phyloP scores from a whole-genome alignment of 2,329 filamentous ascomycete genomes.

The Colletotrichum incanum region DNA sequence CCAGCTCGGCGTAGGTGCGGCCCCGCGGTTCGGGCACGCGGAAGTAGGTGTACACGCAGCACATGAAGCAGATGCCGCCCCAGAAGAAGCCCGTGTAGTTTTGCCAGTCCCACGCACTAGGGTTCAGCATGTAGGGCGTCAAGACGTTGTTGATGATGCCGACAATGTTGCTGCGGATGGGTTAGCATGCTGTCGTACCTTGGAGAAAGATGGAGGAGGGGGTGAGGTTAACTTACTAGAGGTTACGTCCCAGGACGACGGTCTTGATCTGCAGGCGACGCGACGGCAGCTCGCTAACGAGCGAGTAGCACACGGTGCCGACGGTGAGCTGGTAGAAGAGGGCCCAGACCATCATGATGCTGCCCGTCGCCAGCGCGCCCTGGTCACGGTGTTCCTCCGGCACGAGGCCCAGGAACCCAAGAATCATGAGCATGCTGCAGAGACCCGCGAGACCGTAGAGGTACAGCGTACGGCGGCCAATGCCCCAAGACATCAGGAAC shows the following conservation, averaged over 20 bases:
- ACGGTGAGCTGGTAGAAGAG: constrained; percentile 89
- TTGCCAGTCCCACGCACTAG: constrained; percentile 87
- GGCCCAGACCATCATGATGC: constrained; percentile 88
- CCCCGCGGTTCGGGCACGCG: constrained; percentile 85
- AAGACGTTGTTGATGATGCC: constrained; percentile 86
- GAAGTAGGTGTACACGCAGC: constrained; percentile 87
- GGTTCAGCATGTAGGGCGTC: constrained; percentile 95
- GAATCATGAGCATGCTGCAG: constrained; percentile 82
- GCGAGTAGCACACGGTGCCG: constrained; percentile 90
- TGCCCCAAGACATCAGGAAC: constrained; percentile 81
- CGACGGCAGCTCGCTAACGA: constrained; percentile 88
- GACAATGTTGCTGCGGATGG: constrained; percentile 76
- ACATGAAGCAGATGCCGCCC: constrained; percentile 85
- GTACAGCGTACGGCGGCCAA: constrained; percentile 84
- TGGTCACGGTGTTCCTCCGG: constrained; percentile 71
- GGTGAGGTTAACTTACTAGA: constrained; percentile 67
- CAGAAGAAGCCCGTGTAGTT: constrained; percentile 93
- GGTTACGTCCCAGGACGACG: constrained; percentile 85
- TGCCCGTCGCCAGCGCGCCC: constrained; percentile 83
- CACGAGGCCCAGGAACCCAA: constrained; percentile 87
- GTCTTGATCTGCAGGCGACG: constrained; percentile 92
- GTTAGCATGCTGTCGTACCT: constrained; percentile 2
- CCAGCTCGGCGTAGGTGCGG: constrained; percentile 88
- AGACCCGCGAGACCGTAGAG: constrained; percentile 82
- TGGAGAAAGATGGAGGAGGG: neutral